phyloP scores from a whole-genome alignment of 495 filamentous ascomycete species.

The Talaromyces trachyspermus region DNA sequence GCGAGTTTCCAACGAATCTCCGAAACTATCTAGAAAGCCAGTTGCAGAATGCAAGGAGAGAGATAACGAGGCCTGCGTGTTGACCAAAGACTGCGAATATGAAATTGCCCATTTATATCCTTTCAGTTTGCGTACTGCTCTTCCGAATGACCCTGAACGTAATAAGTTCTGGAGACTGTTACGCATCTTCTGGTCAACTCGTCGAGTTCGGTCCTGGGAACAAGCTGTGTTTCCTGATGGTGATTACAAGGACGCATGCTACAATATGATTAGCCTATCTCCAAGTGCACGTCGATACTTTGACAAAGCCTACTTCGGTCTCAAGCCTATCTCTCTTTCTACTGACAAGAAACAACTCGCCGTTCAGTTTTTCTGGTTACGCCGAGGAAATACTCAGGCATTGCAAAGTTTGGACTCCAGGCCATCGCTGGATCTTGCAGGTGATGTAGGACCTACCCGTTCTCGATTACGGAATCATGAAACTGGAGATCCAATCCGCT shows the following conservation, averaged over 20 bases:
- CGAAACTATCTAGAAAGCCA: no score
- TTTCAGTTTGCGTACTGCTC: not conserved
- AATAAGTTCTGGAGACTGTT: constrained; percentile 1
- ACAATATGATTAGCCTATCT: constrained; percentile 6
- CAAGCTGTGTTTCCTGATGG: constrained; percentile 3
- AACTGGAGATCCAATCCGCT: not conserved
- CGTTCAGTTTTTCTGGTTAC: constrained; percentile 6
- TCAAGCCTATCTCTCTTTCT: not conserved
- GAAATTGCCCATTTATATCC: constrained; percentile 6
- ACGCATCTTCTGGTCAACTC: not conserved
- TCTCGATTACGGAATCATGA: not conserved
- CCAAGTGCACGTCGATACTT: constrained; percentile 4
- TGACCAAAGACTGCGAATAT: not conserved
- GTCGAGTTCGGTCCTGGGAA: constrained; percentile 1
- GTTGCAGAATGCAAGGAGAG: constrained; percentile 1
- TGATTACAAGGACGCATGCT: not conserved
- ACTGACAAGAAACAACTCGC: not conserved
- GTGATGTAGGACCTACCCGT: not conserved
- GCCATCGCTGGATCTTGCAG: not conserved
- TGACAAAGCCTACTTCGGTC: not conserved
- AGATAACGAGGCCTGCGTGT: not conserved
- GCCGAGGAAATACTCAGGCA: no score
- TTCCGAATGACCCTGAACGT: not conserved
- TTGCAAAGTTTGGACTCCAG: not conserved
- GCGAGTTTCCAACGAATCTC: no score